phyloP scores from a whole-genome alignment of 2,329 filamentous ascomycete genomes.

The Alternaria sp. region DNA sequence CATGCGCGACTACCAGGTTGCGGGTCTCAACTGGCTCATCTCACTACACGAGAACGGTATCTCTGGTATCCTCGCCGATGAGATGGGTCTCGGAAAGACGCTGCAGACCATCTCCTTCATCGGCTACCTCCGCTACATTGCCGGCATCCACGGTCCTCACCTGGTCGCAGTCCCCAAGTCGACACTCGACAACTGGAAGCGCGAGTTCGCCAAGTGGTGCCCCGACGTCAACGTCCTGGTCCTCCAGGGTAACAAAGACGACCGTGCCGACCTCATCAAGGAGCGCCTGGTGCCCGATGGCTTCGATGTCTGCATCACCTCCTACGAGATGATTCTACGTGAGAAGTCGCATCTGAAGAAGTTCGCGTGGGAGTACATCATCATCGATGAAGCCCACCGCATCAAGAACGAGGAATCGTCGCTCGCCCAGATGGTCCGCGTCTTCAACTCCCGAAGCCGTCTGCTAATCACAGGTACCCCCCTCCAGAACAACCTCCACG shows the following conservation, averaged over 20 bases:
- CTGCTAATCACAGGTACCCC: conserved; percentile 96
- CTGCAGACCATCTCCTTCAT: conserved; percentile 96
- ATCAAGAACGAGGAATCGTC: conserved; percentile 99
- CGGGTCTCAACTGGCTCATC: conserved; percentile 96
- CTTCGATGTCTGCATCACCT: conserved; percentile 97
- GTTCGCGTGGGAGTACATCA: conserved; percentile 99
- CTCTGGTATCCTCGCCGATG: conserved; percentile 94
- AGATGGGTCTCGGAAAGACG: conserved; percentile 99
- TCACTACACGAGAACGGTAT: conserved; percentile 99
- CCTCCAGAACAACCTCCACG: conserved; percentile 96
- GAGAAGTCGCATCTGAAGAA: conserved; percentile 96
- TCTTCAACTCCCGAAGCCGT: conserved; percentile 95
- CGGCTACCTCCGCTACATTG: conserved; percentile 89
- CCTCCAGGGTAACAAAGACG: conserved; percentile 92
- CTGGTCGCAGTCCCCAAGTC: conserved; percentile 94
- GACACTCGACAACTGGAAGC: conserved; percentile 97
- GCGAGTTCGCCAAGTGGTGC: conserved; percentile 93
- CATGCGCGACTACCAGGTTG: conserved; percentile 97
- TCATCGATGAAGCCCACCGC: conserved; percentile 96
- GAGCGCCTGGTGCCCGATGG: conserved; percentile 91
- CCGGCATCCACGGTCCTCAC: conserved; percentile 89
- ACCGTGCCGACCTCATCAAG: conserved; percentile 85
- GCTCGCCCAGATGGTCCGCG: conserved; percentile 90
- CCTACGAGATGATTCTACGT: conserved; percentile 97
- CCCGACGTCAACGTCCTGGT: conserved; percentile 94